Evolutionary conservation across 345 rosid genomes (phyloP), one percentile per base, ranked within the genome.

Genomic region (Psidium guajava): DNA sequence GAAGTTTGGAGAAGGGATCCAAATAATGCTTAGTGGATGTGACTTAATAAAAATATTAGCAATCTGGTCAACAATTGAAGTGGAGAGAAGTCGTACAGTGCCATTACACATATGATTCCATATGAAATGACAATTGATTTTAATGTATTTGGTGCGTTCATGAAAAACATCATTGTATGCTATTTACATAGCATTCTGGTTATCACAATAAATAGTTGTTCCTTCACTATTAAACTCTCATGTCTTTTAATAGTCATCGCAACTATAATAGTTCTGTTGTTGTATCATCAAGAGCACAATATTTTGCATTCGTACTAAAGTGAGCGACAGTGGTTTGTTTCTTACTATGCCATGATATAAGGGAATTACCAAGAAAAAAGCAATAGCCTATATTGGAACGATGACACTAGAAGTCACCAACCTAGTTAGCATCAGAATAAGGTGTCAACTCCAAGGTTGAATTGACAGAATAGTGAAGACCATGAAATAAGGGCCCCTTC

Each of bases 391-490:
- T 57, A 57, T 1, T 25, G n/a, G 28, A 57, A 14, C n/a, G 6
- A 57, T 0, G 28, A 57, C 11, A 25, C 28, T 57, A 0, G 11
- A 27, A 28, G 11, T 11, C 64, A 25, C 7, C 0, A 25, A 6
- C 64, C 64, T 0, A 57, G 0, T 57, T 57, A 57, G 36, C 36
- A 36, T 36, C 36, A 36, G 36, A 36, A 36, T 36, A 36, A 24
- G 61, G 10, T 24, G 0, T 57, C 15, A 25, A 57, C 61, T 25
- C 25, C 27, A 57, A 57, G 14, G 27, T 57, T 11, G 15, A 57
- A 57, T 57, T 27, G 5, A 27, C 59, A 57, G 24, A 57, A 57
- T 24, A 57, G 6, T 57, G 0, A 57, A 57, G 24, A 36, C 36
- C 64, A 57, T 57, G 64, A 57, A 11, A 27, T 25, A 24, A 36